phyloP scores from a whole-genome alignment of 345 rosid species.

The Sapria himalayana region DNA sequence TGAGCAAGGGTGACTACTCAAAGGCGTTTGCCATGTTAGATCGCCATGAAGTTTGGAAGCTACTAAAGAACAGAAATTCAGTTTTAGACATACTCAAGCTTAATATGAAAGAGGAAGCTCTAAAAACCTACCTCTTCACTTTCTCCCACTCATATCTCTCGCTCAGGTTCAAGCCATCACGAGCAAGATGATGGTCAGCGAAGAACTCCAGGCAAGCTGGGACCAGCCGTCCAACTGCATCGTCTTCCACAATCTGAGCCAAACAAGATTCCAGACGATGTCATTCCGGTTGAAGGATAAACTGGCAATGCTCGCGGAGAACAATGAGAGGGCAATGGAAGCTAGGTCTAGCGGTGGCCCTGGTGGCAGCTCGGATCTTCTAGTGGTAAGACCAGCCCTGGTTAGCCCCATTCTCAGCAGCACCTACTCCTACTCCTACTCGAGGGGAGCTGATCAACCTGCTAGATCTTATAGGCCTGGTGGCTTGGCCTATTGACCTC shows the following conservation, averaged over 20 bases:
- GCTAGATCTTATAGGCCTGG: neutral
- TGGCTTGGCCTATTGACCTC: neutral
- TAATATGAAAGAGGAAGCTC: slow-evolving; percentile 73
- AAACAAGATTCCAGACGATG: slow-evolving; percentile 47
- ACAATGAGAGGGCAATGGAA: slow-evolving; percentile 67
- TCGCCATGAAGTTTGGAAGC: slow-evolving; percentile 69
- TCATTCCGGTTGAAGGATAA: slow-evolving; percentile 72
- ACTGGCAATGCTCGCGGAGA: slow-evolving; percentile 44
- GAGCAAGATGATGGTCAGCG: slow-evolving; percentile 76
- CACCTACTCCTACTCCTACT: too few relatives aligned
- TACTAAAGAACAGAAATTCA: slow-evolving; percentile 31
- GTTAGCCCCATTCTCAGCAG: too few relatives aligned
- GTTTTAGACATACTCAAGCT: slow-evolving; percentile 53
- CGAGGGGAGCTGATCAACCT: too few relatives aligned
- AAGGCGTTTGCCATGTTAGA: slow-evolving; percentile 38
- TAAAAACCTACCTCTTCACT: slow-evolving; percentile 58
- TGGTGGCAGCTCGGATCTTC: neutral
- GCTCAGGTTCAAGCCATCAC: slow-evolving; percentile 33
- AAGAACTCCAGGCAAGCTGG: slow-evolving; percentile 68
- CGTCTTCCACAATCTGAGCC: slow-evolving; percentile 53
- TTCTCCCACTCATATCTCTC: slow-evolving; percentile 41
- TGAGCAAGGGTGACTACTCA: slow-evolving; percentile 43
- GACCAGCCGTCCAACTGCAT: slow-evolving; percentile 67
- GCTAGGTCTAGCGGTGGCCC: slow-evolving; percentile 35
- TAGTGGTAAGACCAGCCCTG: neutral